Conservation (phyloP, 2,329 filamentous ascomycete species). For the Pseudogymnoascus verrucosus region DNA sequence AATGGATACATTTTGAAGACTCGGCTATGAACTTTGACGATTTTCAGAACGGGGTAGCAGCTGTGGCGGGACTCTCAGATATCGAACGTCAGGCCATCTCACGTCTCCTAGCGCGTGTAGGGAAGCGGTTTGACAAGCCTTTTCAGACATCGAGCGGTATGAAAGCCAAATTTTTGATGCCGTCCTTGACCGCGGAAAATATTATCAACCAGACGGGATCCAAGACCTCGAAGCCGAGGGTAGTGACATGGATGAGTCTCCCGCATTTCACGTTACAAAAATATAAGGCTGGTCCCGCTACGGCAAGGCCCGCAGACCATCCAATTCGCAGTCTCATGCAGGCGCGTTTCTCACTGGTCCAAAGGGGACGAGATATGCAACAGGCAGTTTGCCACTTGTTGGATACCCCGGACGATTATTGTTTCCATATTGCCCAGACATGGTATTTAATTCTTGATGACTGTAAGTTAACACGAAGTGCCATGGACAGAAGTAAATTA, state of each 20-base stretch:
- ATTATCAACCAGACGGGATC: constrained; percentile 10
- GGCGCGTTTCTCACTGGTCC: constrained; percentile 33
- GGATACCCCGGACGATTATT: constrained; percentile 30
- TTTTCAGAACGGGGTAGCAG: background rate
- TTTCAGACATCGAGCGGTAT: constrained; percentile 14
- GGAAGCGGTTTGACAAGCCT: constrained; percentile 16
- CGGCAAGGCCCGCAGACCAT: constrained; percentile 28
- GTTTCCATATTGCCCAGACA: constrained; percentile 41
- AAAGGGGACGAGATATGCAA: constrained; percentile 36
- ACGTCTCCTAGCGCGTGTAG: constrained; percentile 13
- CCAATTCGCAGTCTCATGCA: constrained; percentile 39
- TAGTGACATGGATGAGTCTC: constrained; percentile 22
- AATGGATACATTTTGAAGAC: constrained; percentile 9
- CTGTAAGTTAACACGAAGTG: constrained; percentile 25
- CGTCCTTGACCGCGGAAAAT: constrained; percentile 16
- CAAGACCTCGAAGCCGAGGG: constrained; percentile 11
- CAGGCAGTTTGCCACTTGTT: constrained; percentile 38
- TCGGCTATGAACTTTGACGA: constrained; percentile 5
- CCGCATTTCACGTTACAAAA: constrained; percentile 41
- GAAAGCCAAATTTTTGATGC: constrained; percentile 15
- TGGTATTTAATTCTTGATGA: constrained; percentile 41
- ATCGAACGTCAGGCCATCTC: constrained; percentile 15
- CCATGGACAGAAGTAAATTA: background rate
- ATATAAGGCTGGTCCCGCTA: constrained; percentile 32
- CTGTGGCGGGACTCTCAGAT: constrained; percentile 11